Conservation (phyloP, 148 eudicot species). For the Pharnaceum exiguum region DNA sequence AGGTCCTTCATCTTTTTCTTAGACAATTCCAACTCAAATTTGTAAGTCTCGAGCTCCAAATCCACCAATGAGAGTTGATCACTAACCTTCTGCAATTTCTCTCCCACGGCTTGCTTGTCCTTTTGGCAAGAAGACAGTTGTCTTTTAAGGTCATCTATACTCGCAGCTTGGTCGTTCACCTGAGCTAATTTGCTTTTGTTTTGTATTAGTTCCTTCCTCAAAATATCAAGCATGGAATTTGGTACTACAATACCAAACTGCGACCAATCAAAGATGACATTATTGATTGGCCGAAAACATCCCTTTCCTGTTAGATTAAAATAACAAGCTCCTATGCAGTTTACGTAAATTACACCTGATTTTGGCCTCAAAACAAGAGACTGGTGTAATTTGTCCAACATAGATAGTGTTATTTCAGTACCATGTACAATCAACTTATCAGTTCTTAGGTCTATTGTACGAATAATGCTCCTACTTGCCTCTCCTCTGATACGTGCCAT, state of each 20-base stretch:
- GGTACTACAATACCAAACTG: conserved; percentile 16
- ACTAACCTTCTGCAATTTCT: conserved; percentile 11
- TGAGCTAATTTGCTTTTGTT: conserved; percentile 4
- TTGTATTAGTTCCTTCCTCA: conserved; percentile 9
- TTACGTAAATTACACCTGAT: conserved; percentile 19
- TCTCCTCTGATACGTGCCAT: conserved; percentile 9
- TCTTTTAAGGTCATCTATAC: conserved; percentile 4
- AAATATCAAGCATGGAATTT: conserved; percentile 4
- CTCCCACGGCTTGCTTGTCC: conserved; percentile 8
- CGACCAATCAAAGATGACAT: conserved; percentile 30
- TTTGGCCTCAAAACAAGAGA: conserved; percentile 21
- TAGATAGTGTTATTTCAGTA: conserved; percentile 17
- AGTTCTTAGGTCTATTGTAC: conserved; percentile 25
- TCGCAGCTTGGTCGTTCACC: not conserved
- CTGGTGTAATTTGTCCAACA: conserved; percentile 17
- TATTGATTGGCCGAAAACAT: conserved; percentile 17
- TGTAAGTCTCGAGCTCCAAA: conserved; percentile 21
- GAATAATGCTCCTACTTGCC: conserved; percentile 2
- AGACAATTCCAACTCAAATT: conserved; percentile 22
- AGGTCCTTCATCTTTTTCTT: conserved; percentile 19
- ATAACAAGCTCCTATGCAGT: conserved; percentile 29
- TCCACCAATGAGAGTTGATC: conserved; percentile 15
- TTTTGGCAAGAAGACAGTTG: not conserved
- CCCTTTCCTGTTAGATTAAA: conserved; percentile 13
- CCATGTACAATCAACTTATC: conserved; percentile 19